Evolutionary conservation across 768 basidiomycete genomes (phyloP), one percentile per base, ranked within the genome.

Genomic region (Boletus sp.): DNA sequence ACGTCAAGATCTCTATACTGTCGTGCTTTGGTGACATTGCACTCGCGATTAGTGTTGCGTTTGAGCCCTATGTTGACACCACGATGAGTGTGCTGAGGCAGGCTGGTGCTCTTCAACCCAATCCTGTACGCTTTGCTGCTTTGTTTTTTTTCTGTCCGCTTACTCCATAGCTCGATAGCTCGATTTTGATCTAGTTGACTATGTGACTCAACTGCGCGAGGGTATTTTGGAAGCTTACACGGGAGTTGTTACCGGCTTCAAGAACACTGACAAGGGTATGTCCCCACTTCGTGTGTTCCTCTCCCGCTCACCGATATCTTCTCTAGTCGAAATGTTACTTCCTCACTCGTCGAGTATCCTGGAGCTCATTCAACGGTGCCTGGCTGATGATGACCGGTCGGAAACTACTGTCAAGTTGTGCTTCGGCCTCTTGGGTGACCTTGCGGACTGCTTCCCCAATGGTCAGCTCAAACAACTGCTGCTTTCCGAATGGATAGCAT

Each of bases 1-100:
- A 89, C 59, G 97, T 98, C 69, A 99, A 99, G 79, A 95, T 98
- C 38, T 86, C 90, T n/a, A 91, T 98, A 64, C 73, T 98, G 55
- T 87, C 90, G 13, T 93, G 92, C 73, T 98, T 99, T 64, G 97
- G 96, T 21, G 97, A 99, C 66, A 88, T 99, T 60, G 96, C 95
- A 9, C 79, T 98, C 10, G 94, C 97, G 1, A 87, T 98, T 57
- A 92, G 92, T 2, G 76, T 83, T 13, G 75, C 77, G 7, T 99
- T 98, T 71, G 88, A 89, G 64, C 93, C 93, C 0, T 99, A 89
- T 70, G 77, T 97, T 46, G 84, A 86, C 54, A 91, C 91, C 6
- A 91, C 93, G 8, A 94, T 97, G 90, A 81, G 75, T 19, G 94
- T 99, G 25, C 76, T 99, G 47, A 79, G 83, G 59, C 95, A 98